Evolutionary conservation across 2,329 filamentous ascomycete genomes (phyloP), one percentile per base, ranked within the genome.

Genomic region (Fusarium sp.): DNA sequence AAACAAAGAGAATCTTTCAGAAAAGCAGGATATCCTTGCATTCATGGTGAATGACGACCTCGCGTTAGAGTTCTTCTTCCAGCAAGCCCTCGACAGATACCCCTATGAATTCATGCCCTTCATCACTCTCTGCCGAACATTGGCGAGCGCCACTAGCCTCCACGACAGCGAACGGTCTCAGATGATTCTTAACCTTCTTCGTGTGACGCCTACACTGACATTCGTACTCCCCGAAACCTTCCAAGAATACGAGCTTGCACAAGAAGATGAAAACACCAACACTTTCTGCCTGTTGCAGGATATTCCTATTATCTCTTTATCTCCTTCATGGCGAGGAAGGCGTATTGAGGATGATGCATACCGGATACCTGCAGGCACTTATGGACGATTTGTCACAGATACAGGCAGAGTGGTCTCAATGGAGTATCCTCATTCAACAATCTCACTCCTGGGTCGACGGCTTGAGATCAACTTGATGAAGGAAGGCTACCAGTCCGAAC

Each of bases 101-200:
- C 95, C 95, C 0, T 95, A 93, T 78, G 95, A 98, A 79, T 90
- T 93, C 46, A 80, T 90, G 4, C 94, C 94, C 1, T 93, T 97
- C 73, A 80, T 97, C 63, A 88, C 87, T 54, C 82, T 97, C 39
- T 91, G 89, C 75, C 89, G 89, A 57, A 88, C 87, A 39, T 80
- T 97, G 17, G 87, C 75, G 36, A 81, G 78, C 42, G 76, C 79
- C 13, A 74, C 76, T 4, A 75, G 71, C 44, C 65, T 77, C 7
- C 53, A 59, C 6, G 75, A 75, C 28, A 76, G 80, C 36, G 77
- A 81, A 17, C 71, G 73, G 31, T 76, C 75, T 86, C 81, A 89
- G 65, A 73, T 84, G 42, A 84, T 94, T 11, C 79, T 91, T 38
- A 82, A 85, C n/a, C 83, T 91, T 57, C 83, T 98, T 14, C 87